phyloP scores from a whole-genome alignment of 2,329 filamentous ascomycete genomes.

The Aspergillus sp. region DNA sequence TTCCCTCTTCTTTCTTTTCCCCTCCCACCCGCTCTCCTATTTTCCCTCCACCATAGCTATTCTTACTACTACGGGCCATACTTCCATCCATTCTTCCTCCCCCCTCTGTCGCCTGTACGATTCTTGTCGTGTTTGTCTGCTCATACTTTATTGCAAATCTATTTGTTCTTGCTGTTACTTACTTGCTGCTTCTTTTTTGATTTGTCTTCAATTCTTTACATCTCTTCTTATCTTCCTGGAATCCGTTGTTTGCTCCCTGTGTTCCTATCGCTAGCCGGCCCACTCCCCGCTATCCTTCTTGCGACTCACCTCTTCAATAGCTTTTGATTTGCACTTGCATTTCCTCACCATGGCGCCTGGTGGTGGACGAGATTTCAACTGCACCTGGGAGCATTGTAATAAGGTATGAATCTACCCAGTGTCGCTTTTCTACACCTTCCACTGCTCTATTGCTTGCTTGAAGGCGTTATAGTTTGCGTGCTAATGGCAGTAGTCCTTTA shows the following conservation, averaged over 20 bases:
- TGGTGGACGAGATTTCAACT: slow-evolving; percentile 47
- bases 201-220: neutral
- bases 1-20: slow-evolving; percentile 16
- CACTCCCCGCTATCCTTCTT: neutral
- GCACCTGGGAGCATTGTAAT: slow-evolving; percentile 46
- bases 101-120: slow-evolving; percentile 16
- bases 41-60: slow-evolving; percentile 1
- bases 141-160: neutral
- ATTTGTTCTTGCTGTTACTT: neutral
- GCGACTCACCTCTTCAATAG: slow-evolving; percentile 1
- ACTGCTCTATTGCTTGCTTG: neutral
- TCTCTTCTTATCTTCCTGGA: neutral
- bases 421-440: neutral
- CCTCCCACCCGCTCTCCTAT: slow-evolving; percentile 10
- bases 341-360: slow-evolving; percentile 41
- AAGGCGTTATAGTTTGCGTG: slow-evolving; percentile 3
- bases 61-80: slow-evolving; percentile 1
- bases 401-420: slow-evolving; percentile 39
- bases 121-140: slow-evolving; percentile 15
- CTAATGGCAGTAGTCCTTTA: slow-evolving; percentile 43
- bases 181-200: neutral
- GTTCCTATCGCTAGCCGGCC: neutral
- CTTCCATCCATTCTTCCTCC: slow-evolving; percentile 9
- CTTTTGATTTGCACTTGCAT: neutral
- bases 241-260: neutral